Evolutionary conservation across 768 basidiomycete species (phyloP).

Genomic region (Ramaria sp.): DNA sequence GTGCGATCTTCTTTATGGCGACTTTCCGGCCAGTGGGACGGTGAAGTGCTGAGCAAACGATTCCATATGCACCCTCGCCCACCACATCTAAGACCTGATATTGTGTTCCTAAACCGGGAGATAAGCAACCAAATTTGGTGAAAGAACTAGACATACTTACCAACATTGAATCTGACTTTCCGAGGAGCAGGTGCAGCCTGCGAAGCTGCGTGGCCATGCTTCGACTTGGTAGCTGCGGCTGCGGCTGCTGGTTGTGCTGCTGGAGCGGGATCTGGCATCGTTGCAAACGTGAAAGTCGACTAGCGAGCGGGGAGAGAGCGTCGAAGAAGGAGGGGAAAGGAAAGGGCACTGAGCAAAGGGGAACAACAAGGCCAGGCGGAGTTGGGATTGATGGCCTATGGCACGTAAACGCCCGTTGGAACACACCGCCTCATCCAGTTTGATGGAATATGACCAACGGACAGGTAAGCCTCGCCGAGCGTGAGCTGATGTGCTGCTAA

Average conservation of each 20-base stretch:
- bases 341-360: not conserved
- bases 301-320: conserved; percentile 7
- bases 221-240: conserved; percentile 4
- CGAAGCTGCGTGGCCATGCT: conserved; percentile 34
- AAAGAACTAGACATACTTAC: conserved; percentile 23
- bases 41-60: conserved; percentile 82
- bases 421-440: too few relatives aligned
- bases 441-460: too few relatives aligned
- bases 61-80: conserved; percentile 92
- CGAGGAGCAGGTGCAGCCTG: conserved; percentile 49
- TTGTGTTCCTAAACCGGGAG: conserved; percentile 12
- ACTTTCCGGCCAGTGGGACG: conserved; percentile 71
- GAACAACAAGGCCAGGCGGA: not conserved
- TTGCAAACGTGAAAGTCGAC: conserved; percentile 5
- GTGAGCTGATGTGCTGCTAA: too few relatives aligned
- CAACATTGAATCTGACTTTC: conserved; percentile 86
- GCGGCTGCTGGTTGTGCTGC: conserved; percentile 3
- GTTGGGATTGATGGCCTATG: not conserved
- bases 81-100: conserved; percentile 78
- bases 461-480: too few relatives aligned
- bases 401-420: too few relatives aligned
- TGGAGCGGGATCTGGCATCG: conserved; percentile 5
- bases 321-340: not conserved
- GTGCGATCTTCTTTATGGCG: conserved; percentile 93
- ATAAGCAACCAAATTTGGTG: not conserved